phyloP scores from a whole-genome alignment of 2,329 filamentous ascomycete species.

The Ceratocystiopsis minuta region DNA sequence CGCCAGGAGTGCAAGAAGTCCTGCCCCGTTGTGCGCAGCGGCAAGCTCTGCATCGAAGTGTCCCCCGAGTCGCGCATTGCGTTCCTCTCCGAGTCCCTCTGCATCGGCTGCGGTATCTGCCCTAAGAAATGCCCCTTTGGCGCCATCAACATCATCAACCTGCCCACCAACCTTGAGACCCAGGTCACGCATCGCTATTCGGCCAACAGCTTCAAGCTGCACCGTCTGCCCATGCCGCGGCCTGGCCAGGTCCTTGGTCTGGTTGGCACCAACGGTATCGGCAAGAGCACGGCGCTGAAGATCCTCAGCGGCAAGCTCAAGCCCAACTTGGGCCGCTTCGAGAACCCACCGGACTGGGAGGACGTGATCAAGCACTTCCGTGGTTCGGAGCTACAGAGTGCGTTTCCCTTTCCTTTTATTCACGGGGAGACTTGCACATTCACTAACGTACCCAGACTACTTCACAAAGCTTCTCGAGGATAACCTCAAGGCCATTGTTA shows the following conservation, averaged over 20 bases:
- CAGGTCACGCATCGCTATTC: slow-evolving; percentile 98
- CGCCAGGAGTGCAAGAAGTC: slow-evolving; percentile 98
- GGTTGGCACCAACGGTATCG: slow-evolving; percentile 98
- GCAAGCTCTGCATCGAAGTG: slow-evolving; percentile 85
- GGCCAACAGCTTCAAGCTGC: slow-evolving; percentile 98
- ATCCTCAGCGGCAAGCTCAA: slow-evolving; percentile 97
- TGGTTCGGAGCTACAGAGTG: slow-evolving; percentile 71
- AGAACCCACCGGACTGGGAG: slow-evolving; percentile 97
- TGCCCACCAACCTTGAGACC: slow-evolving; percentile 96
- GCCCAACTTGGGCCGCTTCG: slow-evolving; percentile 86
- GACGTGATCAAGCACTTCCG: slow-evolving; percentile 97
- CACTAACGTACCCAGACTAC: slow-evolving; percentile 46
- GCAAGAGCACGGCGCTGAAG: slow-evolving; percentile 98
- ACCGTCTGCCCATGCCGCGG: slow-evolving; percentile 86
- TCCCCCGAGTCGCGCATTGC: slow-evolving; percentile 75
- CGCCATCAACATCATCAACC: slow-evolving; percentile 98
- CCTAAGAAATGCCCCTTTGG: slow-evolving; percentile 98
- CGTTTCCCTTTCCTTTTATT: not conserved
- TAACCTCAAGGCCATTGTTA: slow-evolving; percentile 91
- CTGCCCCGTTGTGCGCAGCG: slow-evolving; percentile 89
- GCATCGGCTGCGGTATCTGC: slow-evolving; percentile 98
- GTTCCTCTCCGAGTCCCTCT: slow-evolving; percentile 87
- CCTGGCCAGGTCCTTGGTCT: slow-evolving; percentile 91
- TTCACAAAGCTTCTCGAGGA: slow-evolving; percentile 97
- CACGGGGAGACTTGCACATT: not conserved